Conservation (phyloP, 1,139 yeast genomes). For the Yamadazyma sp. region DNA sequence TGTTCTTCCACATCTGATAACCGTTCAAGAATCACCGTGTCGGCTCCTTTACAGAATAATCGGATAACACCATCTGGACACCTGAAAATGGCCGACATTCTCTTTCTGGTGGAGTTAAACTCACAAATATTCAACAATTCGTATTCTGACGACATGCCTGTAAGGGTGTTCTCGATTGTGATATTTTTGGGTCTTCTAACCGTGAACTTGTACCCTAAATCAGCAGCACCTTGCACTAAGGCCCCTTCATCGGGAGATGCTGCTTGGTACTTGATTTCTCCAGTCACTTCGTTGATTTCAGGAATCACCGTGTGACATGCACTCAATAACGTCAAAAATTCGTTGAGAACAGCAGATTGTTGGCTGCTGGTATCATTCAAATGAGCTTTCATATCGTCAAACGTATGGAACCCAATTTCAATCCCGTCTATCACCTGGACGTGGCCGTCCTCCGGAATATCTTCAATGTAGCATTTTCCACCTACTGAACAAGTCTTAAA, state of each 20-base stretch:
- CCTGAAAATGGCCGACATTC: conserved; percentile 94
- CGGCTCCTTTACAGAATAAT: conserved; percentile 96
- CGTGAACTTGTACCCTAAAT: conserved; percentile 77
- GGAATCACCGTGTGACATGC: conserved; percentile 98
- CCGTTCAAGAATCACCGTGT: conserved; percentile 89
- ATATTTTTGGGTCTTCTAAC: conserved; percentile 86
- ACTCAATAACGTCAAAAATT: conserved; percentile 79
- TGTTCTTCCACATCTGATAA: conserved; percentile 62
- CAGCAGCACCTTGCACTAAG: conserved; percentile 89
- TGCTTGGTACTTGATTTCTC: conserved; percentile 87
- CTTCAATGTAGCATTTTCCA: conserved; percentile 84
- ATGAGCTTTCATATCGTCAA: conserved; percentile 52
- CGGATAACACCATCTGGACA: conserved; percentile 93
- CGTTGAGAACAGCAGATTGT: conserved; percentile 69
- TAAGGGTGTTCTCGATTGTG: conserved; percentile 55
- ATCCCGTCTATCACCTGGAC: conserved; percentile 73
- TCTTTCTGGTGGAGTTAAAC: conserved; percentile 93
- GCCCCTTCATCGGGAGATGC: conserved; percentile 99
- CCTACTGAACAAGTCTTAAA: conserved; percentile 93
- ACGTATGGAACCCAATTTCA: conserved; percentile 78
- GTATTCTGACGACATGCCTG: conserved; percentile 43
- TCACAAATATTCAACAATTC: conserved; percentile 90
- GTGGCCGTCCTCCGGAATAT: conserved; percentile 86
- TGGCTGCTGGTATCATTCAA: conserved; percentile 34
- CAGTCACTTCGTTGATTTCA: conserved; percentile 61